Conservation (phyloP, 2,329 filamentous ascomycete species). For the Botrytis fabae region DNA sequence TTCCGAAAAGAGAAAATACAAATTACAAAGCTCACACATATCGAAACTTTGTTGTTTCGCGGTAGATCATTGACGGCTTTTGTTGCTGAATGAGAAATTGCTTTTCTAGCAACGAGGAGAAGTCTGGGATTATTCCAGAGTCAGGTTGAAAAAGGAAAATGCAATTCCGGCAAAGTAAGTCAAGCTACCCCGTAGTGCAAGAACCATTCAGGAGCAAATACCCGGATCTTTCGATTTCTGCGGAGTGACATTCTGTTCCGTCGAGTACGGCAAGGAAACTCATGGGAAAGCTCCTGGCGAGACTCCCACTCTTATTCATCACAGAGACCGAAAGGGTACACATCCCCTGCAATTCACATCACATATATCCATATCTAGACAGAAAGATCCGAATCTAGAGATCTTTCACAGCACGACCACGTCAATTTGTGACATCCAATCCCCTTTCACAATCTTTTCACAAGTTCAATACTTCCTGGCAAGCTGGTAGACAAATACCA, state of each 20-base stretch:
- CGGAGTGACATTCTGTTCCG: neutral
- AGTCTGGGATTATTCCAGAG: neutral
- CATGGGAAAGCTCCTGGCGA: neutral
- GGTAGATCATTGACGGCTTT: constrained; percentile 21
- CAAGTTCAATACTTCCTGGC: neutral
- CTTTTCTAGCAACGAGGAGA: neutral
- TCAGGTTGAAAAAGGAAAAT: constrained; percentile 1
- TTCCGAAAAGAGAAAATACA: neutral
- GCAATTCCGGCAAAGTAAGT: neutral
- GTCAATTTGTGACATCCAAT: neutral
- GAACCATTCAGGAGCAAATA: neutral
- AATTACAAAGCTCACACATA: neutral
- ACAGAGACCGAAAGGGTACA: neutral
- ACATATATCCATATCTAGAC: neutral
- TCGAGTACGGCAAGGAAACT: neutral
- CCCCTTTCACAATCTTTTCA: constrained; percentile 3
- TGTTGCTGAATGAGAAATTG: constrained; percentile 2
- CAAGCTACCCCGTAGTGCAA: neutral
- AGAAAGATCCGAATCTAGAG: neutral
- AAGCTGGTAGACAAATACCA: neutral
- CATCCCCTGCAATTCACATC: neutral
- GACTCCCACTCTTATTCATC: constrained; percentile 8
- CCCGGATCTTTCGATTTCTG: constrained; percentile 17
- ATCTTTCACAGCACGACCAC: neutral
- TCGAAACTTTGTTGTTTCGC: neutral